Evolutionary conservation across 306 rosid genomes (phyloP).

Genomic region (Medicago lupulina): DNA sequence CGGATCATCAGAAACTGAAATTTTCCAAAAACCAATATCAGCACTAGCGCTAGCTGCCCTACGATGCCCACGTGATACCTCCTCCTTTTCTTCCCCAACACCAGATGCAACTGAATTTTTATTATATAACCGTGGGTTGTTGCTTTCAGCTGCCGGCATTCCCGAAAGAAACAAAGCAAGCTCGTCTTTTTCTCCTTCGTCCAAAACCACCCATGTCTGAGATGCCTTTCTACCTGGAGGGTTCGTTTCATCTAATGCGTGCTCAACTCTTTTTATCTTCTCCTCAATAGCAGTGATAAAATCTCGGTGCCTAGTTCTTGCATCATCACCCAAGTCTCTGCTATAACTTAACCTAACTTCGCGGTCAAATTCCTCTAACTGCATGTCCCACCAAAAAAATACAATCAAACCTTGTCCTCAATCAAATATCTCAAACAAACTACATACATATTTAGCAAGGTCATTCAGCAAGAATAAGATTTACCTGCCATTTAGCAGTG

Average conservation of each 20-base stretch:
- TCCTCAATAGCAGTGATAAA: conserved; percentile 71
- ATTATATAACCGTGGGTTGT: conserved; percentile 11
- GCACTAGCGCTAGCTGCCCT: conserved; percentile 92
- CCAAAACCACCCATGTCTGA: conserved; percentile 74
- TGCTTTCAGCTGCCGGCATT: conserved; percentile 46
- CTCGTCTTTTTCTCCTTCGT: conserved; percentile 81
- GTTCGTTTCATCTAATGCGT: conserved; percentile 52
- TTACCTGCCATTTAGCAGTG: conserved; percentile 98
- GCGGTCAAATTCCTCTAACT: conserved; percentile 88
- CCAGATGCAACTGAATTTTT: background rate
- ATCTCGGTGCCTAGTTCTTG: conserved; percentile 72
- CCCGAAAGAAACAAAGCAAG: conserved; percentile 88
- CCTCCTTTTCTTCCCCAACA: conserved; percentile 44
- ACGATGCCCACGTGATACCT: conserved; percentile 65
- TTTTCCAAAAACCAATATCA: conserved; percentile 82
- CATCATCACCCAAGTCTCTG: conserved; percentile 55
- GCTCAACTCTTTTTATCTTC: conserved; percentile 63
- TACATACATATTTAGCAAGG: background rate
- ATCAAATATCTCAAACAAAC: background rate
- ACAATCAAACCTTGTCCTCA: conserved; percentile 9
- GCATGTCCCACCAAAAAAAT: conserved; percentile 44
- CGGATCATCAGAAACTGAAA: conserved; percentile 66
- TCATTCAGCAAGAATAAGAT: background rate
- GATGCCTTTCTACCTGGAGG: conserved; percentile 52
- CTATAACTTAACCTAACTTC: conserved; percentile 71